A percentile compares a stretch with the other conserved stretches of the same genome.
These are phyloP conservation scores for Artemisia annua DNA, from an alignment of 129 eudicot species.

Conservation along the genomic window DNA sequence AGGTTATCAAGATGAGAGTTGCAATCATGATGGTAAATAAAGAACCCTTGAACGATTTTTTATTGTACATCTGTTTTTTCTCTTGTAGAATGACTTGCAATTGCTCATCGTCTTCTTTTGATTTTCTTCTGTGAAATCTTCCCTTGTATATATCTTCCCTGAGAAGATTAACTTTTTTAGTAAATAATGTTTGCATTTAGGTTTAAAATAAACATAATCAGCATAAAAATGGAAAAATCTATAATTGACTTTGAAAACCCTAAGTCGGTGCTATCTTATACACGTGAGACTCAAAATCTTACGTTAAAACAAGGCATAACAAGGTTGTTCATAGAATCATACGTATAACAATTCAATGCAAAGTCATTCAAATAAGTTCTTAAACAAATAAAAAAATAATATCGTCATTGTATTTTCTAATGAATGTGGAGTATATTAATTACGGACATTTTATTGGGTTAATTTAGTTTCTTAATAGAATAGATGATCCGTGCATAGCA, in stretches of 20 bases:
- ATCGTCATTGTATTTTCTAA: no score
- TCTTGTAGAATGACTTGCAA: slow-evolving; percentile 37
- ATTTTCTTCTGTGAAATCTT: slow-evolving; percentile 49
- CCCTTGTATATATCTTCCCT: slow-evolving; percentile 67
- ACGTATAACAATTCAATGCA: no score
- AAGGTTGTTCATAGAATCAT: no score
- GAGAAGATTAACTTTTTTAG: slow-evolving; percentile 22
- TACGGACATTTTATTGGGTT: no score
- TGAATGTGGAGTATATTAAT: no score
- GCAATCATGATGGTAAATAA: slow-evolving; percentile 43
- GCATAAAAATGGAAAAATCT: neutral
- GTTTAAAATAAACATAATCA: neutral
- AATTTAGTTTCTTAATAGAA: no score
- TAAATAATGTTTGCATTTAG: neutral
- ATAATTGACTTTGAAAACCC: neutral
- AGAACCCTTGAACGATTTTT: slow-evolving; percentile 42
- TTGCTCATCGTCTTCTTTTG: slow-evolving; percentile 50
- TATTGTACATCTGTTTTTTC: slow-evolving; percentile 42
- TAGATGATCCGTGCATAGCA: no score
- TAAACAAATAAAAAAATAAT: no score
- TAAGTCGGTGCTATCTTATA: no score
- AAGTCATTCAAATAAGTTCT: no score
- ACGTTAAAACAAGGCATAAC: no score
- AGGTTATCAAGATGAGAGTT: slow-evolving; percentile 46
- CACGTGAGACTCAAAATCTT: no score